A percentile compares a stretch with the other conserved stretches of the same genome.
Conservation (phyloP, 805 yeast species). For the Debaryomyces castellii region DNA sequence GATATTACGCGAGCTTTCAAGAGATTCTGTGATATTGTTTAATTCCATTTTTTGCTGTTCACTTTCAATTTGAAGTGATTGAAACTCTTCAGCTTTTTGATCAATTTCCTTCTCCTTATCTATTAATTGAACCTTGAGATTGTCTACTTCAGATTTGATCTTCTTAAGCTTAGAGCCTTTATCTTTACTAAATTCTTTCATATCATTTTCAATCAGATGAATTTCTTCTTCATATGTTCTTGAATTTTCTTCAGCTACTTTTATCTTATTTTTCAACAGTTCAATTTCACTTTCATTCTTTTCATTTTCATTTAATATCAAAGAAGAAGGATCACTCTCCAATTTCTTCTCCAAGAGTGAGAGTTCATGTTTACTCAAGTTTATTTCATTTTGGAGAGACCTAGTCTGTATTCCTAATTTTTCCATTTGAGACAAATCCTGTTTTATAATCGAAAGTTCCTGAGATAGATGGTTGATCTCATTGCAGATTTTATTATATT, state of each 20-base stretch:
- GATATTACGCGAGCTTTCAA: constrained; percentile 31
- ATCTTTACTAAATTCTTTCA: constrained; percentile 74
- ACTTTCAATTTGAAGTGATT: constrained; percentile 62
- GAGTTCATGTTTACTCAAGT: constrained; percentile 58
- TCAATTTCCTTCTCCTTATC: constrained; percentile 43
- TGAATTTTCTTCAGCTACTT: constrained; percentile 30
- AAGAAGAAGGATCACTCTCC: constrained; percentile 55
- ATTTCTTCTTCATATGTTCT: constrained; percentile 44
- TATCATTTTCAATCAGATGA: constrained; percentile 63
- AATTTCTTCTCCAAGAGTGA: constrained; percentile 54
- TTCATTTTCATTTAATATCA: constrained; percentile 51
- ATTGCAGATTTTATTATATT: constrained; percentile 48
- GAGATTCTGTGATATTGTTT: constrained; percentile 40
- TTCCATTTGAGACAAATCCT: constrained; percentile 43
- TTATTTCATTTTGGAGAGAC: constrained; percentile 57
- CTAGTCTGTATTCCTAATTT: constrained; percentile 49
- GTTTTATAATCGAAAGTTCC: constrained; percentile 40
- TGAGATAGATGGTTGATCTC: constrained; percentile 41
- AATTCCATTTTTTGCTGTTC: constrained; percentile 69
- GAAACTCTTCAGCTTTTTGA: constrained; percentile 52
- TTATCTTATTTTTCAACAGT: constrained; percentile 37
- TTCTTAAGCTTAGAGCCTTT: constrained; percentile 78
- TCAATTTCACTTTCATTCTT: constrained; percentile 46
- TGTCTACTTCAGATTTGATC: constrained; percentile 51
- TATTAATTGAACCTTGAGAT: constrained; percentile 32